Evolutionary conservation across 352 stramenopile genomes (phyloP), one percentile per base, ranked within the genome.

Genomic region (Globisporangium heterothallicum): DNA sequence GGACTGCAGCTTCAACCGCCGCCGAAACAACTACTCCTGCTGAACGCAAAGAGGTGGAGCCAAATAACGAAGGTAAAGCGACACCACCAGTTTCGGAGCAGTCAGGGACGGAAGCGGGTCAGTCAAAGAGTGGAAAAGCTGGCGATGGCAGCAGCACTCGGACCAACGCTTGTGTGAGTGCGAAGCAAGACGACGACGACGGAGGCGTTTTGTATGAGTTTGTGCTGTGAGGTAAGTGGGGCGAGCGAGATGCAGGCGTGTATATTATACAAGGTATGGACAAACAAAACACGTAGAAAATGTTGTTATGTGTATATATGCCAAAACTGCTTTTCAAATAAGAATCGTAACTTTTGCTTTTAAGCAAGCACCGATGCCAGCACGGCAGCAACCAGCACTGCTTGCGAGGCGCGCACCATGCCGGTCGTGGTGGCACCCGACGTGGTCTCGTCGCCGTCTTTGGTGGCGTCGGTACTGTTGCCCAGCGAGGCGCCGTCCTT

Each of bases 161-260:
- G 14, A 46, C 41, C 10, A 47, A 32, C n/a, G 25, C 6, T 7
- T 24, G 19, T 25, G 25, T 21, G 24, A 29, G 51, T 9, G 52
- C 12, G 25, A 46, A 13, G 16, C 26, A 19, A 51, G 16, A 40
- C 29, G 13, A 26, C 22, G 53, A 53, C n/a, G 18, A 48, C 3
- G 56, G 72, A 30, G 56, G 55, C 29, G 63, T 88, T 61, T 58
- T 88, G 26, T 88, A 84, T 54, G 77, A 88, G 59, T 83, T 82
- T 63, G 74, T 84, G 38, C 56, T 86, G 60, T 88, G 66, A 58
- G 35, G 18, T 10, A 36, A 24, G 12, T 6, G 1, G n/a, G 25
- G 27, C 42, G 12, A 48, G 9, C 10, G n/a, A 27, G 12, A 12
- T 4, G 7, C n/a, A n/a, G n/a, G 16, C n/a, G n/a, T 50, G 26